Conservation (phyloP, 805 yeast genomes). For the Yamadazyma scolyti region DNA sequence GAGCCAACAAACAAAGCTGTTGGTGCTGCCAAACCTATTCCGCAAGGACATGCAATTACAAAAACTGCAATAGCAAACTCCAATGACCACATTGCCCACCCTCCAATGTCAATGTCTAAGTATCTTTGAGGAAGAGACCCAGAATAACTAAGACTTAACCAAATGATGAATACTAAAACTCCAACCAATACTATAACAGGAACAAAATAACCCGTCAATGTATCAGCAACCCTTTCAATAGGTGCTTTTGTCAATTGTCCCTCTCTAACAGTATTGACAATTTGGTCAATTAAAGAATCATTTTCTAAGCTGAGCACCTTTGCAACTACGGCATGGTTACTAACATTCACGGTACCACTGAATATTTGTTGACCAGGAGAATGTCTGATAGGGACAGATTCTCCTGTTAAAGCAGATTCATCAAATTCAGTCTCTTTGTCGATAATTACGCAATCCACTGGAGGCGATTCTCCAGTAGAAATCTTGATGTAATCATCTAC, state of each 20-base stretch:
- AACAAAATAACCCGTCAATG: constrained; percentile 66
- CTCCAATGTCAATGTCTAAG: constrained; percentile 63
- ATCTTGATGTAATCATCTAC: constrained; percentile 48
- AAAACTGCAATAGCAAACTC: constrained; percentile 77
- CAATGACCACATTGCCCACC: constrained; percentile 76
- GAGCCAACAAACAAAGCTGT: constrained; percentile 79
- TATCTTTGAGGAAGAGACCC: constrained; percentile 53
- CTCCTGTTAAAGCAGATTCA: constrained; percentile 63
- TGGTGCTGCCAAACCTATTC: constrained; percentile 81
- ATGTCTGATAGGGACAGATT: constrained; percentile 57
- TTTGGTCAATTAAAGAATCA: constrained; percentile 65
- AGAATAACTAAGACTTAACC: constrained; percentile 57
- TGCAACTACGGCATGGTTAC: constrained; percentile 51
- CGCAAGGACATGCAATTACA: constrained; percentile 85
- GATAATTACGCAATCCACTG: constrained; percentile 51
- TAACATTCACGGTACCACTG: constrained; percentile 69
- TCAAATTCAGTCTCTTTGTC: constrained; percentile 51
- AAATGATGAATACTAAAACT: constrained; percentile 60
- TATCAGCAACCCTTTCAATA: constrained; percentile 66
- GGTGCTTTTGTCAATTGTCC: constrained; percentile 75
- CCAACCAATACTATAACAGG: constrained; percentile 64
- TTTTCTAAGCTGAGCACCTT: constrained; percentile 57
- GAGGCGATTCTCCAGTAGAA: constrained; percentile 57
- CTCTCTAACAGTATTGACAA: constrained; percentile 64
- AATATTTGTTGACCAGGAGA: constrained; percentile 60